phyloP scores from a whole-genome alignment of 306 rosid genomes.

The Rosa persica region DNA sequence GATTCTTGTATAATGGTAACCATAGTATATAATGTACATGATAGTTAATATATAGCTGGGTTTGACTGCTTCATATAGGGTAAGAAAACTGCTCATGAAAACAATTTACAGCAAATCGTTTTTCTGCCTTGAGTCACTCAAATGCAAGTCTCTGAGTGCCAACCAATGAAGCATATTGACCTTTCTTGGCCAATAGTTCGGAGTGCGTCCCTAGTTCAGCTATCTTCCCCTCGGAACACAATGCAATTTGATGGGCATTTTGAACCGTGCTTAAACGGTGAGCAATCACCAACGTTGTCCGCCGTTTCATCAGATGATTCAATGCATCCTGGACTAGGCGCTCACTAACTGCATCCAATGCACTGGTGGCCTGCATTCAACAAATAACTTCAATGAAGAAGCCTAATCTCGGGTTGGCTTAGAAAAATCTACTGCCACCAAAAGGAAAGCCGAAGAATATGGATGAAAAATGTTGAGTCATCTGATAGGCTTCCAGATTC shows the following conservation, averaged over 20 bases:
- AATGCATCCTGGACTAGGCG: slow-evolving; percentile 86
- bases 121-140: slow-evolving; percentile 34
- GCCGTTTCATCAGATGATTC: slow-evolving; percentile 73
- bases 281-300: slow-evolving; percentile 91
- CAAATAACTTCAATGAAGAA: slow-evolving; percentile 20
- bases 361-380: slow-evolving; percentile 78
- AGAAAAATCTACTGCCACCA: background rate
- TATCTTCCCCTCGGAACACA: slow-evolving; percentile 65
- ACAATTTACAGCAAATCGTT: background rate
- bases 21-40: background rate
- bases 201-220: slow-evolving; percentile 77
- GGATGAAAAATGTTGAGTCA: slow-evolving; percentile 10
- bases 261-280: slow-evolving; percentile 92
- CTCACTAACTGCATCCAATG: slow-evolving; percentile 85
- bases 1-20: background rate
- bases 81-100: background rate
- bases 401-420: slow-evolving; percentile 3
- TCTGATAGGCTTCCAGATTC: background rate
- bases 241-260: slow-evolving; percentile 85
- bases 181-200: slow-evolving; percentile 73
- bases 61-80: background rate
- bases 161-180: slow-evolving; percentile 80
- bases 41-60: background rate
- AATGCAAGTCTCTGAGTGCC: slow-evolving; percentile 93
- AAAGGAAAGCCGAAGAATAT: background rate